A percentile compares a stretch with the other conserved stretches of the same genome.
Evolutionary conservation across 345 rosid species (phyloP).

Genomic region (Anastatica hierochuntica): DNA sequence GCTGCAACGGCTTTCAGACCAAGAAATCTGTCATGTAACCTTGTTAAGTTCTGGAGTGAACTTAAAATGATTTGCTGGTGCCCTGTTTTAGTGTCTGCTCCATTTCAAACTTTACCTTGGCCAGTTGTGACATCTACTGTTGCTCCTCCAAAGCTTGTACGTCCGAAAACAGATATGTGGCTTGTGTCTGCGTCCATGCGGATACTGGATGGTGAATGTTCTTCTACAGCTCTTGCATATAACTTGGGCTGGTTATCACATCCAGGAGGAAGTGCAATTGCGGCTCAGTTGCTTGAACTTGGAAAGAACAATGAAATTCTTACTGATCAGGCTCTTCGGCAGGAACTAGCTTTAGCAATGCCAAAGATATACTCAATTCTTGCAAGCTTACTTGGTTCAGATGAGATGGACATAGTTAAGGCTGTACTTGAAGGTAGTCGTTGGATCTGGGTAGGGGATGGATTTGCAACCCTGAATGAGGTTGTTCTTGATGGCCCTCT

Average conservation of each 20-base stretch:
- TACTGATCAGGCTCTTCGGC: constrained; percentile 61
- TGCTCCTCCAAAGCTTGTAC: constrained; percentile 95
- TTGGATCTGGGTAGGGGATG: constrained; percentile 99
- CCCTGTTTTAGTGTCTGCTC: constrained; percentile 81
- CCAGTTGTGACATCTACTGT: constrained; percentile 68
- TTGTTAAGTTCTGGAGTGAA: constrained; percentile 83
- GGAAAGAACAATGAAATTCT: constrained; percentile 86
- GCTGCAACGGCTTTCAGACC: constrained; percentile 86
- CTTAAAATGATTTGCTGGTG: constrained; percentile 89
- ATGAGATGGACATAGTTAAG: constrained; percentile 91
- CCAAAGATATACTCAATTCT: constrained; percentile 78
- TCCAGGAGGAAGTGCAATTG: constrained; percentile 89
- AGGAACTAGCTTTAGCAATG: constrained; percentile 87
- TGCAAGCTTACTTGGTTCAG: constrained; percentile 59
- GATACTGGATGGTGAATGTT: constrained; percentile 88
- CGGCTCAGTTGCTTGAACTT: constrained; percentile 96
- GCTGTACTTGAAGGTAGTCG: constrained; percentile 97
- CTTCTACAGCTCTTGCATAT: constrained; percentile 80
- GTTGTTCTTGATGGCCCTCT: constrained; percentile 93
- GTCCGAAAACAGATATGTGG: constrained; percentile 74
- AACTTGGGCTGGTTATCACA: constrained; percentile 85
- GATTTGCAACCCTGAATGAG: constrained; percentile 83
- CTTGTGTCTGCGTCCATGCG: constrained; percentile 94
- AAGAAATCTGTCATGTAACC: constrained; percentile 57
- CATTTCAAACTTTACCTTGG: constrained; percentile 82